Base-by-base conservation (phyloP, 176 grass and related monocot species). In the Canna indica region DNA sequence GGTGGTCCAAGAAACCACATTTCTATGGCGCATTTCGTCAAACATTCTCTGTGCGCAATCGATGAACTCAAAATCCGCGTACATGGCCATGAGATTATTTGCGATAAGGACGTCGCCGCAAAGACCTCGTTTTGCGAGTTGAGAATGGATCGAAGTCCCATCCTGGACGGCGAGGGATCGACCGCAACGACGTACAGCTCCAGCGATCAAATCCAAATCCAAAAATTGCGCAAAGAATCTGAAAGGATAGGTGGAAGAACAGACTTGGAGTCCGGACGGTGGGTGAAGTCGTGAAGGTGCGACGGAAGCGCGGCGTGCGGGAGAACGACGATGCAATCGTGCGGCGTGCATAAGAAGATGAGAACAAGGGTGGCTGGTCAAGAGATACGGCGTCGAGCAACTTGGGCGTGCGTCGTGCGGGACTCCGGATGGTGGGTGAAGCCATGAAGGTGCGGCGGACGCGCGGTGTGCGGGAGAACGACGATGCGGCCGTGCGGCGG, bases 1-100 rank as follows among this genome's bases (percentile, higher is more conserved):
- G 24, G 81, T 29, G 26, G 81, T 83, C 81, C 75, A 78, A 52
- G 75, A 83, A 60, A 53, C 67, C 66, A 82, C 80, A 72, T 82
- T 77, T 69, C n/a, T 61, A 1, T 73, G 36, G 13, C 75, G 46
- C 68, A 78, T 83, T 83, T 78, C 68, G 35, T 35, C 68, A 12
- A 83, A 78, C 69, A 68, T 1, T 5, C 70, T 72, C 12, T 67
- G 57, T 33, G 74, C 70, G 38, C 42, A 39, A 17, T 34, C 25
- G 11, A 53, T 27, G 28, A 52, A 67, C 16, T 26, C 35, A 11
- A 66, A 72, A 46, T 57, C 75, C 3, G 14, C 39, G n/a, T 72
- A 77, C 74, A 77, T 82, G 5, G 18, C 35, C 2, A 72, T 64
- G 27, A 82, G 59, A 70, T 82, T 64, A 58, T 82, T 72, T 64